These are phyloP conservation scores for Pseudogymnoascus destructans DNA, from an alignment of 2,329 filamentous ascomycete species.

Conservation along the genomic window DNA sequence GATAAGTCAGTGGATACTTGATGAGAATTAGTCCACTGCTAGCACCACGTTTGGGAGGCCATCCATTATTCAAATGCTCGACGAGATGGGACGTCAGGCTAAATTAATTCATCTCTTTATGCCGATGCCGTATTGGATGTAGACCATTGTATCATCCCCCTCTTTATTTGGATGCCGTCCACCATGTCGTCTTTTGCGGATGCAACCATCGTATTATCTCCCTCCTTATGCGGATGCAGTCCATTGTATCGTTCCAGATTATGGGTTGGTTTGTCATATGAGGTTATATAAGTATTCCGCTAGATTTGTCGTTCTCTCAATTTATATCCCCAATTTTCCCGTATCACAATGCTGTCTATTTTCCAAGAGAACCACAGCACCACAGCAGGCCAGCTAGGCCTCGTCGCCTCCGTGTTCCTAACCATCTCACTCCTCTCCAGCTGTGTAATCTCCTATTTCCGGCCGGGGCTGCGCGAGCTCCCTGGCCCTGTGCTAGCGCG, in stretches of 20 bases:
- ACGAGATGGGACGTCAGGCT: background rate
- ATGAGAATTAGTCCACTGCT: background rate
- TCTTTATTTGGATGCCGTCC: background rate
- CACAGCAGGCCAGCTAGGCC: background rate
- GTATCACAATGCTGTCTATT: background rate
- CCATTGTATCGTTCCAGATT: background rate
- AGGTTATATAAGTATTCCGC: background rate
- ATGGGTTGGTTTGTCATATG: background rate
- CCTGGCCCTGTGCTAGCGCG: slow-evolving; percentile 18
- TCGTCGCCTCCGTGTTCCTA: background rate
- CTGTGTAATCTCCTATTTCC: background rate
- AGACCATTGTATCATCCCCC: background rate
- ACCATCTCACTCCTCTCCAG: background rate
- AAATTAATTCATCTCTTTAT: background rate
- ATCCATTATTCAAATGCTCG: background rate
- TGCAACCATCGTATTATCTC: background rate
- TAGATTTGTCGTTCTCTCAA: too few relatives aligned
- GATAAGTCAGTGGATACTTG: too few relatives aligned
- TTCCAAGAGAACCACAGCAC: background rate
- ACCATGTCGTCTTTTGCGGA: background rate
- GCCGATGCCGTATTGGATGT: too few relatives aligned
- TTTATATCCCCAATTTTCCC: background rate
- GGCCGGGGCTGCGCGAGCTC: slow-evolving; percentile 8
- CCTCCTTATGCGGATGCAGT: background rate
- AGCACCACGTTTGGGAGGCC: background rate